Percentiles rank a stretch among this genome's conserved stretches.
phyloP scores from a whole-genome alignment of 179 eudicot genomes.

The Heliamphora pulchella region DNA sequence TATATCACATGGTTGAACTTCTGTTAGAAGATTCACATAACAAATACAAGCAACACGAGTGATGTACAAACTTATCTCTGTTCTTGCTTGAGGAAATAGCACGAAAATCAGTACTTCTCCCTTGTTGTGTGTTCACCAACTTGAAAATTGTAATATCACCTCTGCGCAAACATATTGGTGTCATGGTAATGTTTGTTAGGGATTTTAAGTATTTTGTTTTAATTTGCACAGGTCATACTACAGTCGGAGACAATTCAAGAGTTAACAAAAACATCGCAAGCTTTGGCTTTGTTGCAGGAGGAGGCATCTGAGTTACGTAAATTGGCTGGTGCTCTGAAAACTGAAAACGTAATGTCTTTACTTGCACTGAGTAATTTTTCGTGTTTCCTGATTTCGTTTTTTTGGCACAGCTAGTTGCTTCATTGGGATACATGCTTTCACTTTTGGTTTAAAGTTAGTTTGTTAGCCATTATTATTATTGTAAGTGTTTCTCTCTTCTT shows the following conservation, averaged over 20 bases:
- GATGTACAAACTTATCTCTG: neutral
- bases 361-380: neutral
- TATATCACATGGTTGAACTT: neutral
- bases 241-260: conserved; percentile 96
- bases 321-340: conserved; percentile 44
- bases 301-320: conserved; percentile 65
- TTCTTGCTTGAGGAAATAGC: neutral
- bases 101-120: neutral
- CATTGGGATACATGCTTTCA: neutral
- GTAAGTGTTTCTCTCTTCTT: neutral
- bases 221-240: conserved; percentile 51
- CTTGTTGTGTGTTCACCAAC: neutral
- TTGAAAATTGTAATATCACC: neutral
- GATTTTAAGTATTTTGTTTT: neutral
- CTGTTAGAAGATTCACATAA: neutral
- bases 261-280: conserved; percentile 83
- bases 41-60: neutral
- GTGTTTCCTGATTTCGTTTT: neutral
- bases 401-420: neutral
- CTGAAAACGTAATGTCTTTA: conserved; percentile 52
- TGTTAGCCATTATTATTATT: neutral
- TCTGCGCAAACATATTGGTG: neutral
- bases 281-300: conserved; percentile 58
- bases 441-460: neutral
- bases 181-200: neutral